phyloP scores from a whole-genome alignment of 2,329 filamentous ascomycete species.

The Truncatella angustata region DNA sequence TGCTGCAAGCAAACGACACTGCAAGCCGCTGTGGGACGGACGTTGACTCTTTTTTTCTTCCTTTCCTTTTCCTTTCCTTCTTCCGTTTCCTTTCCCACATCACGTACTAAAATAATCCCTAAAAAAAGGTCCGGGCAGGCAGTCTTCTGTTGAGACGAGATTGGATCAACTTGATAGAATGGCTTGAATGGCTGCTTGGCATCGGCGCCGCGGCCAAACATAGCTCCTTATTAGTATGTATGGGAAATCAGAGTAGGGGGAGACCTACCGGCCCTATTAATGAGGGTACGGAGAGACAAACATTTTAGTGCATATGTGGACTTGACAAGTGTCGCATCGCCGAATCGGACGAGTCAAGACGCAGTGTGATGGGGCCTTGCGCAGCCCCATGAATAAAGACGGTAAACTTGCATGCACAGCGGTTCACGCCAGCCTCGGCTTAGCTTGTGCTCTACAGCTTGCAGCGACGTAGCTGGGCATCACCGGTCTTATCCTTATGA shows the following conservation, averaged over 20 bases:
- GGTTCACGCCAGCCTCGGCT: slow-evolving; percentile 1
- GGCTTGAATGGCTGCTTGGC: too few species aligned
- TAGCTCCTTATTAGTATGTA: too few species aligned
- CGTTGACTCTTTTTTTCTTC: too few species aligned
- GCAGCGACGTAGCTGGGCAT: background rate
- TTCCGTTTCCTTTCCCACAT: too few species aligned
- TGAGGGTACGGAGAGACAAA: background rate
- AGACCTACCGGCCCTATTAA: background rate
- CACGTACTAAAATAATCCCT: too few species aligned
- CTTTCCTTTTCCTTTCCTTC: too few species aligned
- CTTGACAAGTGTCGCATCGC: background rate
- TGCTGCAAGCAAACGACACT: too few species aligned
- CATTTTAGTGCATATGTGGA: background rate
- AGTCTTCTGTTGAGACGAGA: too few species aligned
- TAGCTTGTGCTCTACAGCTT: background rate
- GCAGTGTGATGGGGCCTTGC: background rate
- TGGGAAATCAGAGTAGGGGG: background rate
- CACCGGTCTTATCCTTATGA: background rate
- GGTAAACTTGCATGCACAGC: background rate
- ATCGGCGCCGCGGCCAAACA: too few species aligned
- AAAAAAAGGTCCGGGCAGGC: too few species aligned
- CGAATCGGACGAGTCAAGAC: slow-evolving; percentile 7
- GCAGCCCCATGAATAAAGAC: background rate
- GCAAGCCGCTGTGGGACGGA: too few species aligned
- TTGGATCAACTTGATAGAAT: too few species aligned